phyloP scores from a whole-genome alignment of 73 alveolate genomes.

The Stentor coeruleus region DNA sequence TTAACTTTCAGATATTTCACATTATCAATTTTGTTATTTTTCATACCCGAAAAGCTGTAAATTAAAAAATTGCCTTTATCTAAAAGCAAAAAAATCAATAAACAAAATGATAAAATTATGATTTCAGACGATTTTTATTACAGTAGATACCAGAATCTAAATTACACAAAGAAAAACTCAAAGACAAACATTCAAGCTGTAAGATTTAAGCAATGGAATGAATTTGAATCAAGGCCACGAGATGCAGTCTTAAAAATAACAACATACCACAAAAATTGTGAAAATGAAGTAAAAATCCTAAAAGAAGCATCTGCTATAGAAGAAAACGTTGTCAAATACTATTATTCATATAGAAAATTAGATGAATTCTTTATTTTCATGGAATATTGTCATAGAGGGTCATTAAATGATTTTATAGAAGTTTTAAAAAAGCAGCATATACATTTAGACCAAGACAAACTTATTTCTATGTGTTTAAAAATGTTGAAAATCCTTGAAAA shows the following conservation, averaged over 20 bases:
- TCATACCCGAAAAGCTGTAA: too few species aligned
- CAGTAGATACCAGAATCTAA: too few species aligned
- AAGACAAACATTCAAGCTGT: too few species aligned
- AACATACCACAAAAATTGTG: not conserved
- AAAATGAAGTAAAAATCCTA: not conserved
- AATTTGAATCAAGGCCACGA: too few species aligned
- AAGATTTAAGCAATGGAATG: too few species aligned
- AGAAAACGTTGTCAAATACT: not conserved
- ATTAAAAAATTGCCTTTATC: too few species aligned
- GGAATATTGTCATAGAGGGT: not conserved
- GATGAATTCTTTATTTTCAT: slow-evolving; percentile 9
- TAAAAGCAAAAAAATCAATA: too few species aligned
- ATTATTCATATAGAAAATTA: not conserved
- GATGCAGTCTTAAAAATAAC: not conserved
- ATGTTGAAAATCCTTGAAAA: not conserved
- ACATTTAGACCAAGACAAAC: not conserved
- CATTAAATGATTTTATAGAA: not conserved
- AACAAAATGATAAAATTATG: too few species aligned
- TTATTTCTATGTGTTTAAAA: not conserved
- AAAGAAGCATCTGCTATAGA: not conserved
- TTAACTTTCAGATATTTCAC: too few species aligned
- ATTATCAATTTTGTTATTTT: too few species aligned
- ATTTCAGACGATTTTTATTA: too few species aligned
- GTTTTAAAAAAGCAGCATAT: not conserved
- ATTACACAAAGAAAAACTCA: too few species aligned